Evolutionary conservation across 1,139 yeast genomes (phyloP).

Genomic region (Candida buenavistaensis): DNA sequence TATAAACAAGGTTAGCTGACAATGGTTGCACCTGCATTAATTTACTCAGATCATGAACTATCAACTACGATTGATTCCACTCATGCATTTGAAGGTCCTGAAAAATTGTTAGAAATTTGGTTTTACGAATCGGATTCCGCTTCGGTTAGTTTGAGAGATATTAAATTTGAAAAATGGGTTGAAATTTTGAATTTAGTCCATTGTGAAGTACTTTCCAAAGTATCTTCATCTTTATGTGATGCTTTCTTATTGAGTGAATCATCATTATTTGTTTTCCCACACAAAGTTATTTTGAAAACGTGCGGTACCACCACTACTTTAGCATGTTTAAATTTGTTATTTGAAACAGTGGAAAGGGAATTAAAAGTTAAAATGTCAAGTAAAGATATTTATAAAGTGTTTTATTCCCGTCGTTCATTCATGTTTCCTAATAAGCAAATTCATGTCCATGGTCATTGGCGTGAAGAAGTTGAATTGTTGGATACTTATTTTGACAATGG

Average conservation of each 20-base stretch:
- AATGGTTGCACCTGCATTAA: constrained; percentile 49
- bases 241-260: constrained; percentile 89
- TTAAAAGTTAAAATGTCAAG: constrained; percentile 21
- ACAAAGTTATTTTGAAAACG: constrained; percentile 83
- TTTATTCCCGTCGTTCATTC: constrained; percentile 88
- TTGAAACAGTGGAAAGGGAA: constrained; percentile 43
- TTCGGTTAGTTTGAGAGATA: constrained; percentile 50
- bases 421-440: constrained; percentile 89
- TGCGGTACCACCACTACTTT: constrained; percentile 96
- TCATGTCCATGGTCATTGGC: constrained; percentile 84
- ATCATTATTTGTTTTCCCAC: constrained; percentile 84
- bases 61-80: constrained; percentile 84
- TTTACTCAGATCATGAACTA: constrained; percentile 69
- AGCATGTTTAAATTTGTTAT: constrained; percentile 68
- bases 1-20: not conserved
- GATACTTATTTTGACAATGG: constrained; percentile 64
- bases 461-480: constrained; percentile 70
- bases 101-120: constrained; percentile 90
- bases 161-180: constrained; percentile 71
- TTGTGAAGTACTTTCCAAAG: constrained; percentile 83
- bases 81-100: constrained; percentile 96
- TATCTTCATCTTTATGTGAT: constrained; percentile 59
- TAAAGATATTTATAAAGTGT: constrained; percentile 59
- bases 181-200: constrained; percentile 74
- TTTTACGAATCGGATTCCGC: constrained; percentile 45